phyloP scores from a whole-genome alignment of 768 basidiomycete species.

The Boletellus ananiceps region DNA sequence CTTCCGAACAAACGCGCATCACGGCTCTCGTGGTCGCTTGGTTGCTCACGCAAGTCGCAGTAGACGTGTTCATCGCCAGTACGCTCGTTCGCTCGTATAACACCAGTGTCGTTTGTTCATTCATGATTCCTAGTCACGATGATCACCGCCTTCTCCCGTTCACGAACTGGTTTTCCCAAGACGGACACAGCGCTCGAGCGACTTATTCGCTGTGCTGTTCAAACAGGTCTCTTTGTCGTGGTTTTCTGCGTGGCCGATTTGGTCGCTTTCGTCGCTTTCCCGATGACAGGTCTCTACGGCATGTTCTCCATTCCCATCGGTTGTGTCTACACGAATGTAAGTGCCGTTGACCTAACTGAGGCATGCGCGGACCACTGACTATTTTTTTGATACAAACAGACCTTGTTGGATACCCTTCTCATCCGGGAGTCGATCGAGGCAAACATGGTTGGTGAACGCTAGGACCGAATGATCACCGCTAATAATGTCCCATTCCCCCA shows the following conservation, averaged over 20 bases:
- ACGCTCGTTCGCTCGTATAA: neutral
- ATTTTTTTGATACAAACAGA: neutral
- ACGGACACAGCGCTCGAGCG: constrained; percentile 52
- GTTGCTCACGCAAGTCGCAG: constrained; percentile 42
- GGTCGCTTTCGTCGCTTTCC: constrained; percentile 32
- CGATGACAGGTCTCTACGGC: constrained; percentile 31
- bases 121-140: constrained; percentile 16
- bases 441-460: neutral
- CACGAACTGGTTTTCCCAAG: constrained; percentile 44
- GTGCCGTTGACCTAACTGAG: constrained; percentile 3
- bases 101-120: neutral
- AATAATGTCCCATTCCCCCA: neutral
- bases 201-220: constrained; percentile 49
- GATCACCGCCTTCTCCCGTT: constrained; percentile 32
- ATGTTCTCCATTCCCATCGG: constrained; percentile 39
- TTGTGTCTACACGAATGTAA: constrained; percentile 42
- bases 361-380: neutral
- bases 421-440: constrained; percentile 1
- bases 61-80: constrained; percentile 44
- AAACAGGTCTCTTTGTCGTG: constrained; percentile 49
- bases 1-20: constrained; percentile 38
- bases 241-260: constrained; percentile 48
- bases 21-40: constrained; percentile 41
- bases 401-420: neutral
- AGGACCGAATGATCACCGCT: neutral